Percentiles rank a stretch among this genome's conserved stretches.
Evolutionary conservation across 768 basidiomycete species (phyloP).

Genomic region (Tricholoma terreum): DNA sequence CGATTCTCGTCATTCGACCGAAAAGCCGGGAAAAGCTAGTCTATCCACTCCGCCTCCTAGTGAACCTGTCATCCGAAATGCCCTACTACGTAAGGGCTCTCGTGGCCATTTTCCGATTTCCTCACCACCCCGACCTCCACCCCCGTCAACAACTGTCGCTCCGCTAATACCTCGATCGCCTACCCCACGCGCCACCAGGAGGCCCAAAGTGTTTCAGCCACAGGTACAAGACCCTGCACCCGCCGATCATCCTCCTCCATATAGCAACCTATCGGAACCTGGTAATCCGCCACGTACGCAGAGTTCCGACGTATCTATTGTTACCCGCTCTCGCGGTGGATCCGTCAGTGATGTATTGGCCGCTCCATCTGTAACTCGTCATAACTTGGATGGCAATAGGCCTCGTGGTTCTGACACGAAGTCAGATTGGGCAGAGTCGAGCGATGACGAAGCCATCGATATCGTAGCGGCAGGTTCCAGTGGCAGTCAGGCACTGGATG

Average conservation of each 20-base stretch:
- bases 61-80: constrained; percentile 25
- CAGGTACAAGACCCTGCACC: constrained; percentile 25
- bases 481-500: constrained; percentile 78
- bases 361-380: constrained; percentile 23
- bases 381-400: constrained; percentile 30
- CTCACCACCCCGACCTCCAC: constrained; percentile 30
- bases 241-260: constrained; percentile 67
- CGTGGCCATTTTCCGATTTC: constrained; percentile 28
- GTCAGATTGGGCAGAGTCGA: constrained; percentile 73
- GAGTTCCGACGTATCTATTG: constrained; percentile 40
- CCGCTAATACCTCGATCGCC: constrained; percentile 43
- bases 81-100: constrained; percentile 41
- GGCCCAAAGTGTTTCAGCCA: constrained; percentile 29
- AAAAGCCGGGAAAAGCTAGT: constrained; percentile 47
- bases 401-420: constrained; percentile 45
- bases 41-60: constrained; percentile 47
- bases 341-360: constrained; percentile 63
- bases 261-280: constrained; percentile 36
- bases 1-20: constrained; percentile 39
- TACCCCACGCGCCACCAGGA: constrained; percentile 33
- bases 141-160: constrained; percentile 16
- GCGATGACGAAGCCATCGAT: constrained; percentile 86
- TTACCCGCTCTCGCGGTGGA: constrained; percentile 45
- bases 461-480: constrained; percentile 77
- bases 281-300: constrained; percentile 34